Evolutionary conservation across 345 rosid genomes (phyloP), one percentile per base, ranked within the genome.

Genomic region (Sapria himalayana): DNA sequence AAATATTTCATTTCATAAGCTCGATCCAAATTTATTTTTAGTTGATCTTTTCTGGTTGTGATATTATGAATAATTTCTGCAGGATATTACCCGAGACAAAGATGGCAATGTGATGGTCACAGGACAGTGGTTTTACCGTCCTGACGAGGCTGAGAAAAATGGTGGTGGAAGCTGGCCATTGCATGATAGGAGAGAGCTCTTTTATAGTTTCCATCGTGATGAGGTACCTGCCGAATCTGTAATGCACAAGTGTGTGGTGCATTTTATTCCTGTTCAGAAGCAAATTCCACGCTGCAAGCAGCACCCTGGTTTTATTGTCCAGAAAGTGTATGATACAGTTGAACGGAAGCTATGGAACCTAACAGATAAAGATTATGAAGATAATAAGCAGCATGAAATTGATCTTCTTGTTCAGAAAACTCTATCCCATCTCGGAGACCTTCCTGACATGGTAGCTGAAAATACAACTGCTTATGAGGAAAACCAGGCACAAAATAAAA

Each of bases 71-170:
- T 20, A 18, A 66, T n/a, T n/a, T n/a, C 54, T 14, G 33, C 50
- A 89, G 99, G 99, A 84, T 55, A 77, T 89, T 16, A 42, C 79
- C 38, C 84, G 71, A 59, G 61, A 62, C 9, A 70, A 57, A 33
- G 60, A 63, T 33, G 84, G 81, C 44, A 52, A 47, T 45, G 38
- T 79, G 68, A 77, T 71, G 86, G 92, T 89, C 31, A 66, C 74
- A 33, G 98, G 95, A 29, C 98, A 89, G 55, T 89, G 95, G 95
- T 89, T 89, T 63, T 89, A 82, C 59, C 93, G 98, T 33, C 95
- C 98, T 11, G 98, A 82, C 51, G 98, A 89, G 62, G 93, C 98
- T 17, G 98, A 72, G 56, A 72, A 51, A 51, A 89, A 73, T 54
- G 95, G 86, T 4, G 98, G 95, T 22, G 93, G 98, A 49, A 80